Percentiles rank a stretch among this genome's conserved stretches.
phyloP scores from a whole-genome alignment of 1,284 basidiomycete species.

The Rhizopogon parksii region DNA sequence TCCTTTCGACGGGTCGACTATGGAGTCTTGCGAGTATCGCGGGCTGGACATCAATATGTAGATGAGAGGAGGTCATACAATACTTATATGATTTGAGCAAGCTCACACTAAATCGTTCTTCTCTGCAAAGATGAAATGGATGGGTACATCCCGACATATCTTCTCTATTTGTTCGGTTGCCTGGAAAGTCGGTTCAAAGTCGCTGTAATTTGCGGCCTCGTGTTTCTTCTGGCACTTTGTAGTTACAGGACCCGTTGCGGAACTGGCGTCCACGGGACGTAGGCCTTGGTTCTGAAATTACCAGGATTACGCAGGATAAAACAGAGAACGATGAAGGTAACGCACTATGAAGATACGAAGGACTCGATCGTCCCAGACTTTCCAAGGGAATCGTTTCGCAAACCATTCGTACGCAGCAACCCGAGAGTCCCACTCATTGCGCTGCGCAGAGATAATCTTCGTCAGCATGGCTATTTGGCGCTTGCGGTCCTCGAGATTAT shows the following conservation, averaged over 20 bases:
- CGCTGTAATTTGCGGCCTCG: constrained; percentile 6
- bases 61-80: background rate
- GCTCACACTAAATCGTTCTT: constrained; percentile 7
- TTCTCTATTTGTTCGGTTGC: constrained; percentile 7
- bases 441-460: constrained; percentile 1
- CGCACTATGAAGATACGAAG: constrained; percentile 1
- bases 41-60: background rate
- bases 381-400: constrained; percentile 4
- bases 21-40: constrained; percentile 1
- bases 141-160: constrained; percentile 1
- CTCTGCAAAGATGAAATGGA: constrained; percentile 9
- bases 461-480: constrained; percentile 1
- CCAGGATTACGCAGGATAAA: background rate
- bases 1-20: background rate
- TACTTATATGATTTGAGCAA: too few relatives aligned
- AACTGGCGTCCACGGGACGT: background rate
- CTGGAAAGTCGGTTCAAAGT: constrained; percentile 4
- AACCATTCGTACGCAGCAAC: constrained; percentile 5
- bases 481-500: constrained; percentile 3
- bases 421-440: constrained; percentile 3
- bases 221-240: constrained; percentile 7
- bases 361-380: constrained; percentile 7
- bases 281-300: background rate
- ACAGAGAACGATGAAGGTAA: background rate
- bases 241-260: background rate